Evolutionary conservation across 345 rosid species (phyloP), one percentile per base, ranked within the genome.

Genomic region (Brassica cretica): DNA sequence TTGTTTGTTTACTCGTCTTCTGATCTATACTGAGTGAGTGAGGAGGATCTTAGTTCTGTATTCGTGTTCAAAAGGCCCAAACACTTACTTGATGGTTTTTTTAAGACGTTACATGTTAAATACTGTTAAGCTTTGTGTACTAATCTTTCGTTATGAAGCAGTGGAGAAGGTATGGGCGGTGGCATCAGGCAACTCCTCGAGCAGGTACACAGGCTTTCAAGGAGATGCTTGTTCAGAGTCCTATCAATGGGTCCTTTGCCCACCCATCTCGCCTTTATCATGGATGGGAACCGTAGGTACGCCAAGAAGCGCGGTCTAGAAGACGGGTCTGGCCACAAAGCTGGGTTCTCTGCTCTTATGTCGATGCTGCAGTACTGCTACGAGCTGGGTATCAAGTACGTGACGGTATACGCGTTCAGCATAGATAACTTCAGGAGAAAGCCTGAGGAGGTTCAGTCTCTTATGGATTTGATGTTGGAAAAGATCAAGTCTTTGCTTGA

Each of bases 381-480:
- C 58, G 92, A 94, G 70, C 78, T 94, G 30, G 91, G 91, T 33
- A 88, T 94, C 58, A 86, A 81, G 71, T 86, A 86, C 58, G 85
- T 88, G 18, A 83, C 94, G 0, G 68, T 89, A 44, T 92, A 89
- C 62, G 94, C 97, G 30, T 92, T 90, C 78, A 92, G 93, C 84
- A 90, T 90, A 30, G 96, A 94, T 64, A 94, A 94, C 70, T 94
- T 92, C 58, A 88, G 80, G 76, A 84, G 98, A 67, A 56, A 44
- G 32, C 97, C 92, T 6, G 90, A 85, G 46, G 97, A 89, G 76
- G 98, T 94, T 49, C 85, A 90, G 63, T 74, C 73, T 53, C 72
- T 94, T 30, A 90, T 94, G 96, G 88, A 94, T 74, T 79, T 94
- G 56, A 83, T 91, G 87, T 25, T 91, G 67, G 98, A 89, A 78